Evolutionary conservation across 805 yeast genomes (phyloP), one percentile per base, ranked within the genome.

Genomic region (Wickerhamomyces queroliae): DNA sequence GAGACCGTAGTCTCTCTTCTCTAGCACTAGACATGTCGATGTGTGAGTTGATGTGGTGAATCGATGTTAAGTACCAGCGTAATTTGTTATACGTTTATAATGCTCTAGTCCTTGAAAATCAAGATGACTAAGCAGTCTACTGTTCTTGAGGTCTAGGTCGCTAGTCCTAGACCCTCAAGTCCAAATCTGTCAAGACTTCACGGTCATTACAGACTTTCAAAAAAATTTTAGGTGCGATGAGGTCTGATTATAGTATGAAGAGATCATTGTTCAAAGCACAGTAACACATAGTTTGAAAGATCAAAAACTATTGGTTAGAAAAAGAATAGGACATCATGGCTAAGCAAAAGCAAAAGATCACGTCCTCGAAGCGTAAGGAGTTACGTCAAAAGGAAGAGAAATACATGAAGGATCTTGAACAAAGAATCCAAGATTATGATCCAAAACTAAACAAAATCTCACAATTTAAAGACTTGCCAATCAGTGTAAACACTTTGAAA

Each of bases 401-500:
- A 12, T 54, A 56, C 19, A 52, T 71, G n/a, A 48, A 63, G 26
- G 59, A 57, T 4, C 61, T 87, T n/a, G 72, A 74, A 43, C 56
- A 66, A 17, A 63, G 67, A 43, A 72, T 83, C 30, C 66, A 74
- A 18, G 78, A 73, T 32, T 76, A 71, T 49, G 85, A 80, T 46
- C 65, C 72, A 2, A 58, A 58, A 23, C 44, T 42, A 1, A 38
- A 59, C 3, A 60, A 62, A 18, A 56, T 72, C 4, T 57, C 71
- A 3, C 78, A 76, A 46, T 89, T 89, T 57, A 70, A 71, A 38
- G 90, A 90, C 42, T 69, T 90, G n/a, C 96, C 97, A 8, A 58
- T 90, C 22, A 74, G 89, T 4, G 56, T 64, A 8, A 66, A 67
- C 4, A 82, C 95, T 12, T 50, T 80, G 11, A 72, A 71, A 44